Evolutionary conservation across 306 rosid genomes (phyloP).

Genomic region (Quercus engelmannii): DNA sequence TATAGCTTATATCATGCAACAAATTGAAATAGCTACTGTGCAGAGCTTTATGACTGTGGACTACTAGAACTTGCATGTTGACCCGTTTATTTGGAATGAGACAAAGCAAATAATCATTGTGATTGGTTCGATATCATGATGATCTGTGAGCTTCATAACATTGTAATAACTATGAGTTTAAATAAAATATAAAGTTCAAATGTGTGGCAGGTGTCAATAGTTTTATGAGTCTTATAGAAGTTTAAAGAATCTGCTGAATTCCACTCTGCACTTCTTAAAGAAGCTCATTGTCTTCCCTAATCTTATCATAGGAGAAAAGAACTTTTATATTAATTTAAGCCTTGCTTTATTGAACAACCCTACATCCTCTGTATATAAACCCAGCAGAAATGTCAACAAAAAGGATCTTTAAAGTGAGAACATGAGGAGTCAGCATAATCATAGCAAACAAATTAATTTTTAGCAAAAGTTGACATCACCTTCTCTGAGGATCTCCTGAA

Average conservation of each 20-base stretch:
- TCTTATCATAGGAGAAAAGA: no score
- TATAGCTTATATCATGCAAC: no score
- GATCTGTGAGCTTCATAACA: neutral
- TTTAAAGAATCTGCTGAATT: neutral
- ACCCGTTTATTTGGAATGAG: neutral
- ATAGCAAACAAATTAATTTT: slow-evolving; percentile 2
- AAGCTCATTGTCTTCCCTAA: neutral
- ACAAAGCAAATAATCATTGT: neutral
- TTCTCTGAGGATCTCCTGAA: slow-evolving; percentile 49
- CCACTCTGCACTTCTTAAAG: neutral
- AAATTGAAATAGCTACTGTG: no score
- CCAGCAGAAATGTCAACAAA: slow-evolving; percentile 25
- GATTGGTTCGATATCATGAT: neutral
- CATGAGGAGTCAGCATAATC: slow-evolving; percentile 15
- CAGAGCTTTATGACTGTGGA: no score
- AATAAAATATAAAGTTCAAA: neutral
- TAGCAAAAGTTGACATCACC: slow-evolving; percentile 43
- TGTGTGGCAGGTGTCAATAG: neutral
- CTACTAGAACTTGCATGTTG: no score
- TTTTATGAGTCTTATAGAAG: neutral
- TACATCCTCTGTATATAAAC: neutral
- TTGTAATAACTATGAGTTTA: neutral
- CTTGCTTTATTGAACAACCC: no score
- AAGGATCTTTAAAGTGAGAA: slow-evolving; percentile 11
- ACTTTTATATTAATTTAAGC: no score